Evolutionary conservation across 176 grass and related monocot species (phyloP).

Genomic region (Oryza punctata): DNA sequence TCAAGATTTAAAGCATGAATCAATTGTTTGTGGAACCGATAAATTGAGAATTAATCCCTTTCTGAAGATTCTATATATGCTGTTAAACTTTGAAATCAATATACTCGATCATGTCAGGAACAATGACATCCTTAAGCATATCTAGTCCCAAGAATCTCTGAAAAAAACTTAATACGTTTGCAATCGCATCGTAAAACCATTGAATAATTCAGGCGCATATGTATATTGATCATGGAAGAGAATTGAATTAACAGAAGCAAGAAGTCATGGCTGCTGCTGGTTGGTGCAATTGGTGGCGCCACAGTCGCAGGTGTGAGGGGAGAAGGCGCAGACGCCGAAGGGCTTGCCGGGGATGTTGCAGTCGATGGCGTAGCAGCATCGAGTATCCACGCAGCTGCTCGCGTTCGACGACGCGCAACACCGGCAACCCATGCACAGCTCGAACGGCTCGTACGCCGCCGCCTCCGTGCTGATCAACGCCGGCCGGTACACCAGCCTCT

Average conservation of each 20-base stretch:
- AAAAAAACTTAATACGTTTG: neutral
- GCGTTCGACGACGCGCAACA: slow-evolving; percentile 51
- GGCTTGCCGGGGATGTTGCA: slow-evolving; percentile 85
- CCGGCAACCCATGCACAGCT: slow-evolving; percentile 62
- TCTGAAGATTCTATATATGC: neutral
- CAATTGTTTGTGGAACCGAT: neutral
- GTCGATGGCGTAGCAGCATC: slow-evolving; percentile 81
- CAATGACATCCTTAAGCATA: neutral
- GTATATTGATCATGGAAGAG: neutral
- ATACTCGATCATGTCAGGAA: neutral
- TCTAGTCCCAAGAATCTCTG: neutral
- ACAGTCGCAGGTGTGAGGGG: slow-evolving; percentile 63
- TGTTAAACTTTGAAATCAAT: neutral
- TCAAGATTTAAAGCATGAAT: neutral
- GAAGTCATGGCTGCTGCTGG: neutral
- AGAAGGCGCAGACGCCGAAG: slow-evolving; percentile 75
- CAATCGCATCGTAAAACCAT: neutral
- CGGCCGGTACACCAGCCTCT: slow-evolving; percentile 32
- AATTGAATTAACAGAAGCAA: neutral
- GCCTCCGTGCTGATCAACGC: neutral
- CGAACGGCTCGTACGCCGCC: slow-evolving; percentile 48
- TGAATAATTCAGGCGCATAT: neutral
- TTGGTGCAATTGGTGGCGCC: slow-evolving; percentile 45
- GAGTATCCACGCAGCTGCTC: slow-evolving; percentile 51
- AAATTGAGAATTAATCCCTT: neutral